Evolutionary conservation across 73 alveolate genomes (phyloP).

Genomic region (Tetrahymena malaccensis): DNA sequence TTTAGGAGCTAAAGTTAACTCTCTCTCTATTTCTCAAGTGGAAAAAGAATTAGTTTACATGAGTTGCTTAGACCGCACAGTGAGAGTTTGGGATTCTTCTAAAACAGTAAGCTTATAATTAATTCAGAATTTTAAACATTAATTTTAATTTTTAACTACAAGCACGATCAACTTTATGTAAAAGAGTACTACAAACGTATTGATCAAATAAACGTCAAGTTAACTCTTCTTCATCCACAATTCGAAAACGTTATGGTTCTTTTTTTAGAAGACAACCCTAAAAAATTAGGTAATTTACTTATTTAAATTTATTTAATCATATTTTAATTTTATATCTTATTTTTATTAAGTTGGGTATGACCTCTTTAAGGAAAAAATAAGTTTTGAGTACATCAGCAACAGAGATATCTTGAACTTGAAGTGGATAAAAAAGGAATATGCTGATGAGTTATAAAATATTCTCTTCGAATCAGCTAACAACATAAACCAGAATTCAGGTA

Average conservation of each 20-base stretch:
- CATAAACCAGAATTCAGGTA: background rate
- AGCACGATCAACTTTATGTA: background rate
- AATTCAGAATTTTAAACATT: background rate
- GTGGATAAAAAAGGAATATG: background rate
- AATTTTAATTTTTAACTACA: background rate
- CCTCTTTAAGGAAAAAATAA: background rate
- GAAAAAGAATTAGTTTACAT: background rate
- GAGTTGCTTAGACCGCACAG: background rate
- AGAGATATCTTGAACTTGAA: background rate
- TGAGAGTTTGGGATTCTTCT: background rate
- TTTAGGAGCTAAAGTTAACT: background rate
- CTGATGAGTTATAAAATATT: background rate
- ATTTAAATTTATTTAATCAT: background rate
- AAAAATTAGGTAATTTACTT: background rate
- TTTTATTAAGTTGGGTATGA: background rate
- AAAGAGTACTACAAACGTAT: background rate
- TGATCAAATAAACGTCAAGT: background rate
- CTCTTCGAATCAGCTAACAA: background rate
- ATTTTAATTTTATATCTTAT: background rate
- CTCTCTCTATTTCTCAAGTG: background rate
- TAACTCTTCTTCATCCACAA: background rate
- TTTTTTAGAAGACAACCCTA: background rate
- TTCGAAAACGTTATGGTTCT: background rate
- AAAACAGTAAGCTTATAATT: background rate
- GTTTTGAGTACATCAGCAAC: background rate